Evolutionary conservation across 1,139 yeast species (phyloP).

Genomic region (Wickerhamomyces sp.): DNA sequence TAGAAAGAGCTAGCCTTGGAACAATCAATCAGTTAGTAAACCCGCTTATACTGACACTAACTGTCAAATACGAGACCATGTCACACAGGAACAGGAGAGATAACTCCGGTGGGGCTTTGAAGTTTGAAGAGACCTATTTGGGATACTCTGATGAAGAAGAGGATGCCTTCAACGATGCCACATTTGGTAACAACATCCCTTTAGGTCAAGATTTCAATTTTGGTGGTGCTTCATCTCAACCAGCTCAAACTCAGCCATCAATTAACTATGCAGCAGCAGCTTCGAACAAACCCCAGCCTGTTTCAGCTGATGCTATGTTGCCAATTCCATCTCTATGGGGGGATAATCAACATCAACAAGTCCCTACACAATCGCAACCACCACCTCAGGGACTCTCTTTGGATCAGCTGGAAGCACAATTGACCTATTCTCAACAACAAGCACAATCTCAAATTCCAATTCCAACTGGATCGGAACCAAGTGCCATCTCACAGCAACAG

Average conservation of each 20-base stretch:
- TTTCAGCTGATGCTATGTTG: conserved; percentile 37
- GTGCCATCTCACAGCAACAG: conserved; percentile 27
- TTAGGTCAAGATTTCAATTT: conserved; percentile 75
- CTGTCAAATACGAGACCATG: too few species aligned
- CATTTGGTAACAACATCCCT: conserved; percentile 65
- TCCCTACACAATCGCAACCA: conserved; percentile 21
- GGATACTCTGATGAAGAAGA: conserved; percentile 71
- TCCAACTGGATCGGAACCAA: conserved; percentile 18
- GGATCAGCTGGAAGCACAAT: conserved; percentile 60
- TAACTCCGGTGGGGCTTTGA: conserved; percentile 9
- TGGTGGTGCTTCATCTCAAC: conserved; percentile 31
- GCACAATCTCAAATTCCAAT: conserved; percentile 14
- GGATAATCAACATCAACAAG: conserved; percentile 19
- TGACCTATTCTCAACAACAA: conserved; percentile 36
- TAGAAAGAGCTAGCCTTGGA: too few species aligned
- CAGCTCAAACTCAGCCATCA: conserved; percentile 9
- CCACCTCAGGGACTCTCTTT: conserved; percentile 54
- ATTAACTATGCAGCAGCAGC: conserved; percentile 36
- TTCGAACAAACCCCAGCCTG: conserved; percentile 34
- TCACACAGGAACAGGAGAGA: conserved; percentile 3
- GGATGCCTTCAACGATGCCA: conserved; percentile 82
- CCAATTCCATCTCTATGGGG: conserved; percentile 71
- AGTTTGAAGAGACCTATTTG: conserved; percentile 78
- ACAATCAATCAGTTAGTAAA: too few species aligned
- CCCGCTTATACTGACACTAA: too few species aligned